These are phyloP conservation scores for Mollisia scopiformis DNA, from an alignment of 2,329 filamentous ascomycete species.

Conservation along the genomic window DNA sequence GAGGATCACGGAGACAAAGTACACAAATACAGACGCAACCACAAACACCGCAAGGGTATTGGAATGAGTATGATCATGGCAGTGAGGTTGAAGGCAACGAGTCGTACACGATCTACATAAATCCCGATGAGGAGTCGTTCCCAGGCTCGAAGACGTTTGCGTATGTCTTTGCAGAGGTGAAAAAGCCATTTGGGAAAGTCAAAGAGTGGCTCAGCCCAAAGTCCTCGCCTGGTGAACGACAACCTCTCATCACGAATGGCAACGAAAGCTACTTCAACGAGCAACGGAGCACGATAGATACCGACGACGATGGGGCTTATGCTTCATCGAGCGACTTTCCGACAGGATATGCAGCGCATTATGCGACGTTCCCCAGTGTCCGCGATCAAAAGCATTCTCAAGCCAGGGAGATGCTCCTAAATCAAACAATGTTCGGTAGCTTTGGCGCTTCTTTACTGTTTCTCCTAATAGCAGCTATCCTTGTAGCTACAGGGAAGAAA, in stretches of 20 bases:
- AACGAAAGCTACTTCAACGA: conserved; percentile 24
- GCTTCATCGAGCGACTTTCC: conserved; percentile 52
- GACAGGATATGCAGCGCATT: conserved; percentile 56
- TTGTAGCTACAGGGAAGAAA: conserved; percentile 70
- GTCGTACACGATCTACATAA: conserved; percentile 73
- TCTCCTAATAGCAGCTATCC: conserved; percentile 63
- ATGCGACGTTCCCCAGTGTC: conserved; percentile 55
- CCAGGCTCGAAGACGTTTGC: conserved; percentile 56
- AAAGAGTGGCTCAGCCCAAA: conserved; percentile 51
- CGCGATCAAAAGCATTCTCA: conserved; percentile 51
- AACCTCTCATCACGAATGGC: conserved; percentile 31
- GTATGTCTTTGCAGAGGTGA: conserved; percentile 50
- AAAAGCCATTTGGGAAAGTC: conserved; percentile 52
- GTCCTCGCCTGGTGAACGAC: conserved; percentile 29
- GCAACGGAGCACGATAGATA: conserved; percentile 32
- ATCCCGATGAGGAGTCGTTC: conserved; percentile 66
- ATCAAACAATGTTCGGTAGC: conserved; percentile 53
- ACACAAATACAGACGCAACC: conserved; percentile 13
- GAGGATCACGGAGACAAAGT: conserved; percentile 25
- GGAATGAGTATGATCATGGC: conserved; percentile 87
- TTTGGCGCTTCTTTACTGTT: conserved; percentile 65
- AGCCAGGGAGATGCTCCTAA: conserved; percentile 59
- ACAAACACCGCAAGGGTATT: conserved; percentile 54
- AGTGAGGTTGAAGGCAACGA: conserved; percentile 62
- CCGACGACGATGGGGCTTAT: conserved; percentile 52